These are phyloP conservation scores for Aspergillus heteromorphus DNA, from an alignment of 495 filamentous ascomycete genomes.

Conservation along the genomic window DNA sequence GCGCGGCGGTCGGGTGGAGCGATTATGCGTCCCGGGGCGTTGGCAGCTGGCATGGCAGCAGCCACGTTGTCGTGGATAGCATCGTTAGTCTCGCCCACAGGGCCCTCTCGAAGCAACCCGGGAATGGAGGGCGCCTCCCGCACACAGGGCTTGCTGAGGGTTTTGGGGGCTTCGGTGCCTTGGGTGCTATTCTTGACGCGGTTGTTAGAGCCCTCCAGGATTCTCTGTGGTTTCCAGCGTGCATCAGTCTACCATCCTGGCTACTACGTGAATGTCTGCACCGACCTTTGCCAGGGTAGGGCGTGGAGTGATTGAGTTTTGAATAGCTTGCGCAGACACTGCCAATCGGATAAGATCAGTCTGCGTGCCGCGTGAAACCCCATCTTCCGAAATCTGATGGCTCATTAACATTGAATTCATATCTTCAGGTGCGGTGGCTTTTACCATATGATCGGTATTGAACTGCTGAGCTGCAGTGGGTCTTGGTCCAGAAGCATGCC, in stretches of 20 bases:
- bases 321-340: neutral
- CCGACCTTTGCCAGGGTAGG: neutral
- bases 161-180: neutral
- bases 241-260: neutral
- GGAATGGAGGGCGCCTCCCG: neutral
- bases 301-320: neutral
- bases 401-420: neutral
- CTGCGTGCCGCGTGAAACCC: slow-evolving; percentile 2
- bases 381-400: neutral
- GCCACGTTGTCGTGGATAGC: neutral
- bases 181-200: neutral
- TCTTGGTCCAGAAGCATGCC: neutral
- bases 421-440: neutral
- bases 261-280: neutral
- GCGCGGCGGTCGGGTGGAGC: neutral
- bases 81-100: no score
- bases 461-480: neutral
- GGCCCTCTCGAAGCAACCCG: neutral
- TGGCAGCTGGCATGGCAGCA: neutral
- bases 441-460: neutral
- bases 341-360: neutral
- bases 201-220: neutral
- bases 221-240: neutral
- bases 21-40: neutral
- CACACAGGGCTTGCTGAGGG: neutral